Evolutionary conservation across 2,329 filamentous ascomycete genomes (phyloP), one percentile per base, ranked within the genome.

Genomic region (Colletotrichum lini): DNA sequence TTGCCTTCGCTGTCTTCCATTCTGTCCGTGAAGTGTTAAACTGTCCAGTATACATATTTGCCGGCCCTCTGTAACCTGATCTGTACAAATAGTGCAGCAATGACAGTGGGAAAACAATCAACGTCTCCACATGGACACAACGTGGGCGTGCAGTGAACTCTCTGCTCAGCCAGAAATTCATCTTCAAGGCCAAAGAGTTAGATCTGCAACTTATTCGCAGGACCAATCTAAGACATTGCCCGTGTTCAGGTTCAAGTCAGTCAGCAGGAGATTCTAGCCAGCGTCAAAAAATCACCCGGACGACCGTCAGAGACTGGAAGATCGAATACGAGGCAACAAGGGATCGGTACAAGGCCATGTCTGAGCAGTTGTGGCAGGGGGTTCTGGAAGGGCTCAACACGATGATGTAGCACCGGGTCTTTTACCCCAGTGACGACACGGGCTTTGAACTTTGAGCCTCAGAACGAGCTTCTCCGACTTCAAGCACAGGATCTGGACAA

Each of bases 221-320:
- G 83, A 75, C 74, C 79, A 23, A 3, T 88, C 90, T 78, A 83
- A 84, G 62, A 73, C 75, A 0, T 74, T 91, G 1, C 88, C 85
- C 73, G 74, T 91, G 12, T 83, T 82, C 8, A 90, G 87, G 71
- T 93, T 92, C 80, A 78, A 81, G 10, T 90, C 73, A 89, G 79
- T 72, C 92, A 94, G 78, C 84, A 84, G 15, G 90, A 93, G 13
- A 92, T 93, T 82, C 84, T 93, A 63, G 85, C 87, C 52, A 86
- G 85, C n/a, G 79, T 91, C 9, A 84, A 91, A 86, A 87, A 0
- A 89, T 90, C 3, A 87, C 88, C 0, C 86, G 86, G 0, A 89
- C 86, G 0, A 87, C 80, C 1, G 88, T 91, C 47, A 80, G 79
- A 0, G 90, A 93, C 74, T 93, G 91, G 91, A 57, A 40, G 15